Conservation (phyloP, 306 rosid genomes). For the Carpinus fangiana region DNA sequence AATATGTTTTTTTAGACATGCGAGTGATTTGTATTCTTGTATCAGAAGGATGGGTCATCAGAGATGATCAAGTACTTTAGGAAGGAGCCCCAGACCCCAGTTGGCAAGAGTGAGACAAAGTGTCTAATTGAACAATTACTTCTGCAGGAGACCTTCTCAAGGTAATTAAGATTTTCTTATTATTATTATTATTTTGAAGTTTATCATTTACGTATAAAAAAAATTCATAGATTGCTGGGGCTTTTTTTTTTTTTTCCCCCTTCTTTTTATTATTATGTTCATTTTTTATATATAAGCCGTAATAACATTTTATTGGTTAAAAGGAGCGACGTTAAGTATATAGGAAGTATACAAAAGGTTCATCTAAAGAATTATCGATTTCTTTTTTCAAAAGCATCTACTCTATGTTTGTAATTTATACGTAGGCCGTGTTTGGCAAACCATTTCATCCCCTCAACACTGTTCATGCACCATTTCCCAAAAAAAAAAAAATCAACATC, state of each 20-base stretch:
- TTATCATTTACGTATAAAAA: too few relatives aligned
- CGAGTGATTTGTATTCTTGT: constrained; percentile 24
- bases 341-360: background rate
- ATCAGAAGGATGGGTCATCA: constrained; percentile 43
- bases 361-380: background rate
- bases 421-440: background rate
- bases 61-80: constrained; percentile 27
- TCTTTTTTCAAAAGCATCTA: background rate
- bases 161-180: constrained; percentile 43
- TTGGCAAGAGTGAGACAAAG: constrained; percentile 49
- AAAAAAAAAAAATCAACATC: too few relatives aligned
- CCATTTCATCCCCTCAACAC: too few relatives aligned
- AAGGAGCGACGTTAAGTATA: background rate
- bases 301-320: background rate
- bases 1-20: constrained; percentile 3
- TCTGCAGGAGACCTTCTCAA: constrained; percentile 78
- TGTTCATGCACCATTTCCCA: too few relatives aligned
- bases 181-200: too few relatives aligned
- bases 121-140: constrained; percentile 63
- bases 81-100: constrained; percentile 45
- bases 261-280: too few relatives aligned
- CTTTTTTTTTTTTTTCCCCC: too few relatives aligned
- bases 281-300: too few relatives aligned
- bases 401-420: background rate
- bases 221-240: background rate